phyloP scores from a whole-genome alignment of 1,139 yeast species.

The Taphrina pruni region DNA sequence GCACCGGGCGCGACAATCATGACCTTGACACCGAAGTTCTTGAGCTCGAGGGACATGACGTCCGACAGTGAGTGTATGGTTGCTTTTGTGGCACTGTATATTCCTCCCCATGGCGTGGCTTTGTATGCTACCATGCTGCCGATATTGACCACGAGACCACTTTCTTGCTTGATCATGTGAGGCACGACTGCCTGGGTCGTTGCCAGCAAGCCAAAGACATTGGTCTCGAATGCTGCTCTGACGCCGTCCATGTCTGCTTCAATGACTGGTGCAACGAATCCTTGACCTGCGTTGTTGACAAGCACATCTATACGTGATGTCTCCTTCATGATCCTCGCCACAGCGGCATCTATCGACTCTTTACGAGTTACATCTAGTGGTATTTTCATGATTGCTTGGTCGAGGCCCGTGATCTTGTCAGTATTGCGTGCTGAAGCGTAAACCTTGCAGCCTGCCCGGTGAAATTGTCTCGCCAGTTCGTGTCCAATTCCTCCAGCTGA shows the following conservation, averaged over 20 bases:
- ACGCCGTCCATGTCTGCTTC: neutral
- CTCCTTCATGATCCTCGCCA: slow-evolving; percentile 59
- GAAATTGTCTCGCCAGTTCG: slow-evolving; percentile 68
- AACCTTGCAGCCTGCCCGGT: slow-evolving; percentile 57
- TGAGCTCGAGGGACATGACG: slow-evolving; percentile 7
- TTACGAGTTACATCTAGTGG: neutral
- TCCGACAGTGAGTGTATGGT: slow-evolving; percentile 4
- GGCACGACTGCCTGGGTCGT: slow-evolving; percentile 5
- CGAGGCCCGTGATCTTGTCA: slow-evolving; percentile 59
- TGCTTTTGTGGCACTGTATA: slow-evolving; percentile 5
- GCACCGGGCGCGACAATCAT: slow-evolving; percentile 7
- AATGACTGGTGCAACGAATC: slow-evolving; percentile 54
- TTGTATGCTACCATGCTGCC: slow-evolving; percentile 12
- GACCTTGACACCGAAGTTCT: neutral
- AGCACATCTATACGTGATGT: slow-evolving; percentile 66
- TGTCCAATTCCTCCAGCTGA: slow-evolving; percentile 76
- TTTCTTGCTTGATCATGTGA: slow-evolving; percentile 7
- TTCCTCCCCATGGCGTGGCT: slow-evolving; percentile 2
- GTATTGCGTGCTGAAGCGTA: slow-evolving; percentile 75
- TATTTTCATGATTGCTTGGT: neutral
- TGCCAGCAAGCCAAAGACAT: slow-evolving; percentile 4
- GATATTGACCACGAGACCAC: slow-evolving; percentile 1
- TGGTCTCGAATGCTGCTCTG: neutral
- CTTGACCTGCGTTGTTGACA: slow-evolving; percentile 71
- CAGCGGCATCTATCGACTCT: slow-evolving; percentile 44